Evolutionary conservation across 2,329 filamentous ascomycete species (phyloP), one percentile per base, ranked within the genome.

Genomic region (Nemania abortiva): DNA sequence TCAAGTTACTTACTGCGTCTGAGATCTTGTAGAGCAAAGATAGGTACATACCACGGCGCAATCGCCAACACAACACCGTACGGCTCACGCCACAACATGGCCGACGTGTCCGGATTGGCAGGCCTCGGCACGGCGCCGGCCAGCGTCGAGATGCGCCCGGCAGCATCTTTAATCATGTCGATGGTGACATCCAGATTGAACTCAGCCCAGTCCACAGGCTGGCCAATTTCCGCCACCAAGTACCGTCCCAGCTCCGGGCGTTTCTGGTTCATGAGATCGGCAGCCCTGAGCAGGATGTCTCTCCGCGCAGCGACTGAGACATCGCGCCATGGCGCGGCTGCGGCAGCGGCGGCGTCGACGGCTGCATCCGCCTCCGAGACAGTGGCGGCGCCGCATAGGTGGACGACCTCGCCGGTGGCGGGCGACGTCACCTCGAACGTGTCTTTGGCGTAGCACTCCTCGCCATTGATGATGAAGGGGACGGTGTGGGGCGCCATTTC

Each of bases 61-160:
- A 97, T 94, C 2, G 89, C 90, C 34, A 97, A 82, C 18, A 95
- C 85, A 7, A 96, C 93, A 1, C 94, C 94, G 74, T 89, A 94
- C 0, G 94, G 93, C 80, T 95, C 92, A 77, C 90, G 91, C 71
- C 90, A 81, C 3, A 97, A 82, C 72, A 96, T 83, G 0, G 90
- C 92, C 57, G 81, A 84, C 27, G 84, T 84, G 0, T 84, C 85
- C 45, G 87, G 83, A 18, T 87, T 74, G 1, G 73, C 66, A 1
- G 79, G 72, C 10, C 76, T 75, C 4, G 82, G 81, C n/a, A 74
- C 72, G 24, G 81, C 76, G 47, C 74, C 77, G 1, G 78, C 82
- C 42, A 78, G 72, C 58, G 81, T 75, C 18, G 72, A 74, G 6
- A 85, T 73, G 29, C 82, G 76, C 1, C 82, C 83, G 1, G 83